phyloP scores from a whole-genome alignment of 768 basidiomycete genomes.

The Termitomyces sp. region DNA sequence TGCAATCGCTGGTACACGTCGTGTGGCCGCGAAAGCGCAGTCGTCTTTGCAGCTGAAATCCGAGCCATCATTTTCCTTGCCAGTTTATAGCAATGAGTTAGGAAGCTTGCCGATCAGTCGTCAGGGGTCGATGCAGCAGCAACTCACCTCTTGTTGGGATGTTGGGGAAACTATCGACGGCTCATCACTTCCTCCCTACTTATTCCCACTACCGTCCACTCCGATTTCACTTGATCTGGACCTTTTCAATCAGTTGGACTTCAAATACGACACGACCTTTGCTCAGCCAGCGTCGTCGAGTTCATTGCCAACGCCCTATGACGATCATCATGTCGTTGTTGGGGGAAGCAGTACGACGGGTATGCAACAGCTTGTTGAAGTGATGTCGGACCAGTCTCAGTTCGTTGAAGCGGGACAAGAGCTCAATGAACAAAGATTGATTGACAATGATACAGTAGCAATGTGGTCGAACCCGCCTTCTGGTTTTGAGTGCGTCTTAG shows the following conservation, averaged over 20 bases:
- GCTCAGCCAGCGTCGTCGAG: not conserved
- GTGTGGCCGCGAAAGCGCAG: slow-evolving; percentile 16
- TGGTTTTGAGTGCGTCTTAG: slow-evolving; percentile 52
- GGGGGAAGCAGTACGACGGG: not conserved
- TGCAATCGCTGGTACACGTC: slow-evolving; percentile 30
- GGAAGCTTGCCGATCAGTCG: slow-evolving; percentile 44
- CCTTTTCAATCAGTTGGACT: slow-evolving; percentile 20
- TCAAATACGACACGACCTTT: slow-evolving; percentile 3
- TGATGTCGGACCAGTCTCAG: not conserved
- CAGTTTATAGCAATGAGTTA: slow-evolving; percentile 57
- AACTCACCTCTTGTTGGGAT: slow-evolving; percentile 4
- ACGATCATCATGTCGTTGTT: not conserved
- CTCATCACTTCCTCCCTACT: not conserved
- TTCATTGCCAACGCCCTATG: not conserved
- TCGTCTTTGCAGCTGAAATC: not conserved
- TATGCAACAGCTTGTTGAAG: not conserved
- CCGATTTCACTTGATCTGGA: slow-evolving; percentile 17
- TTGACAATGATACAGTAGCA: slow-evolving; percentile 47
- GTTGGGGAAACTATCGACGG: not conserved
- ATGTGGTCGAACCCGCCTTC: slow-evolving; percentile 70
- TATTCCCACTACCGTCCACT: not conserved
- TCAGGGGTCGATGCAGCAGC: slow-evolving; percentile 6
- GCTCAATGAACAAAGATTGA: slow-evolving; percentile 13
- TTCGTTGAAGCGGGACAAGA: not conserved
- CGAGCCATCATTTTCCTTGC: slow-evolving; percentile 27